Percentiles rank a stretch among this genome's conserved stretches.
These are phyloP conservation scores for Malus hybrid DNA, from an alignment of 331 rosid genomes.

Conservation along the genomic window DNA sequence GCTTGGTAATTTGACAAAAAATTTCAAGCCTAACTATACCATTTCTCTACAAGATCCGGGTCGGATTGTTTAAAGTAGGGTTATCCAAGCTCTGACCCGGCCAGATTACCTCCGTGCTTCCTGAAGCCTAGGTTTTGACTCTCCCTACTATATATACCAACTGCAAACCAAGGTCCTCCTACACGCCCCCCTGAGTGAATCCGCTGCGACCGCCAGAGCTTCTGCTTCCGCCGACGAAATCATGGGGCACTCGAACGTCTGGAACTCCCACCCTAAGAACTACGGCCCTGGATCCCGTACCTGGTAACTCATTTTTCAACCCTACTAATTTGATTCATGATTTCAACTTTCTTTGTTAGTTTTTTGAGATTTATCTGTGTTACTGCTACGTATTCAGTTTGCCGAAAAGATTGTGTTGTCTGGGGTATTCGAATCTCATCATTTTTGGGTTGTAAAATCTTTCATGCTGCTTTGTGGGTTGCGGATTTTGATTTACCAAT, in stretches of 20 bases:
- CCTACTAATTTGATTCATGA: too few species aligned
- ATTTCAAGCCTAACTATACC: neutral
- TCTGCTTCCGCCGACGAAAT: neutral
- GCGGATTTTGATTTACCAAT: too few species aligned
- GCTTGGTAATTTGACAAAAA: too few species aligned
- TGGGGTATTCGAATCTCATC: too few species aligned
- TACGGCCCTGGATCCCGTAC: slow-evolving; percentile 97
- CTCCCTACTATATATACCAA: neutral
- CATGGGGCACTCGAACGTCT: slow-evolving; percentile 91
- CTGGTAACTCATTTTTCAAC: slow-evolving; percentile 34
- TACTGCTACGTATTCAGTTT: neutral
- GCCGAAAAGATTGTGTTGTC: neutral
- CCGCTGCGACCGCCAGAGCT: neutral
- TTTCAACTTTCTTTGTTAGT: neutral
- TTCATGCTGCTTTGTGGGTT: too few species aligned
- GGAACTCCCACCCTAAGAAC: slow-evolving; percentile 91
- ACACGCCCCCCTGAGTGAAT: neutral
- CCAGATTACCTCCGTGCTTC: neutral
- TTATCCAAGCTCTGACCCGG: neutral
- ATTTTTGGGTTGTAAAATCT: too few species aligned
- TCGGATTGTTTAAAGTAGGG: neutral
- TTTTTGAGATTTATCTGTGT: neutral
- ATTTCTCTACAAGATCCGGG: neutral
- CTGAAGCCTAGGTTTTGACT: slow-evolving; percentile 17
- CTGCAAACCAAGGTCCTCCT: neutral